Conservation (phyloP, 2,329 filamentous ascomycete species). For the Trichoderma citrinoviride region DNA sequence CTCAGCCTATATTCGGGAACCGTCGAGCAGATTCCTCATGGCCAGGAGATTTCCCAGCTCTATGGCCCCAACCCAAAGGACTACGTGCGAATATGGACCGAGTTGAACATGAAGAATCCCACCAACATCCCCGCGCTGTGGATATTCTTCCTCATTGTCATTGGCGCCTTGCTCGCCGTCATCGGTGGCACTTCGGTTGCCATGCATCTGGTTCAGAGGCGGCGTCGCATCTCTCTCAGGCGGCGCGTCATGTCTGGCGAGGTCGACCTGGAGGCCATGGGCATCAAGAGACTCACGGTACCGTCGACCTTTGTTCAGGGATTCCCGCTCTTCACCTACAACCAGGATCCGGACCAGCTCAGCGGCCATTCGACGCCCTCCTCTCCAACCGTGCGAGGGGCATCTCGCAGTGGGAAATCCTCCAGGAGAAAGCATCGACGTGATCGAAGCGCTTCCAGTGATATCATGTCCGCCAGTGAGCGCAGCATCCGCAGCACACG, state of each 20-base stretch:
- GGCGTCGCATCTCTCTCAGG: slow-evolving; percentile 64
- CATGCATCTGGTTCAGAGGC: slow-evolving; percentile 76
- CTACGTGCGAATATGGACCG: slow-evolving; percentile 60
- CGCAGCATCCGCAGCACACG: slow-evolving; percentile 27
- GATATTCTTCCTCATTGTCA: slow-evolving; percentile 71
- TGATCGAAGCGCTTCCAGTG: slow-evolving; percentile 32
- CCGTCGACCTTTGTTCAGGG: slow-evolving; percentile 67
- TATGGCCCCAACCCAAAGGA: slow-evolving; percentile 56
- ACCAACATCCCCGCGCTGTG: slow-evolving; percentile 68
- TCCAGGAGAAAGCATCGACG: slow-evolving; percentile 33
- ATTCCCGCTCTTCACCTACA: slow-evolving; percentile 78
- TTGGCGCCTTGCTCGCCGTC: slow-evolving; percentile 68
- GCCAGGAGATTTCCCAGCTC: slow-evolving; percentile 52
- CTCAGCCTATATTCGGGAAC: slow-evolving; percentile 76
- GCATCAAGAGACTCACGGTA: slow-evolving; percentile 78
- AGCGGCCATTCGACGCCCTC: slow-evolving; percentile 39
- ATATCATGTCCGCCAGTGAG: slow-evolving; percentile 27
- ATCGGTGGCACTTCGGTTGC: slow-evolving; percentile 63
- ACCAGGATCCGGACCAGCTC: slow-evolving; percentile 48
- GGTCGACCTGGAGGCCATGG: slow-evolving; percentile 80
- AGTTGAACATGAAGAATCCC: slow-evolving; percentile 47
- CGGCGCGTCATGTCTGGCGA: slow-evolving; percentile 73
- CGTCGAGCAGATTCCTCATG: slow-evolving; percentile 59
- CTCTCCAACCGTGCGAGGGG: slow-evolving; percentile 31
- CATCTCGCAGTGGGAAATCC: slow-evolving; percentile 32